These are phyloP conservation scores for Candolleomyces efflorescens DNA, from an alignment of 768 basidiomycete species.

Conservation along the genomic window DNA sequence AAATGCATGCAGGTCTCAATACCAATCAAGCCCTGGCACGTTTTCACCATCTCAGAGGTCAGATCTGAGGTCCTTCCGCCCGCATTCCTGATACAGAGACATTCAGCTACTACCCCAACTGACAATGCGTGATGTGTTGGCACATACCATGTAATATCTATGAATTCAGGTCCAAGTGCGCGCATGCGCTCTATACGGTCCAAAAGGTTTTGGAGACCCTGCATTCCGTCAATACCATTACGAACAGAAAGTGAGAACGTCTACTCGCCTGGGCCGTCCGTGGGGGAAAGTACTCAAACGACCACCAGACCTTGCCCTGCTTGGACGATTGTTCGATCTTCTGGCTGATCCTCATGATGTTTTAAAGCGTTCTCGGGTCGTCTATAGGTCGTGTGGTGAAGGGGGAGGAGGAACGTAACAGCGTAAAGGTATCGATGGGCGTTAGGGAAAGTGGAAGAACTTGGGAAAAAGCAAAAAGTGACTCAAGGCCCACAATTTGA, in stretches of 20 bases:
- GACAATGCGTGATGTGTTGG: constrained; percentile 1
- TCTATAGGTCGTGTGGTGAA: neutral
- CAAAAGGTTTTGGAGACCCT: constrained; percentile 93
- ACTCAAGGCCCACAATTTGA: constrained; percentile 2
- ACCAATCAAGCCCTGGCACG: constrained; percentile 88
- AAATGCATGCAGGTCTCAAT: constrained; percentile 98
- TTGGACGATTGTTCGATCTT: constrained; percentile 85
- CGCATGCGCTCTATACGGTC: constrained; percentile 99
- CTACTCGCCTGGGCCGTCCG: constrained; percentile 81
- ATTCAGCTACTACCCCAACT: neutral
- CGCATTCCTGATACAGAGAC: constrained; percentile 67
- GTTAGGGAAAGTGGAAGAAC: neutral
- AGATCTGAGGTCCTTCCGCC: constrained; percentile 94
- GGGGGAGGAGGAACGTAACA: neutral
- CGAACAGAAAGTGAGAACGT: neutral
- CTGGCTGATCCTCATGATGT: constrained; percentile 85
- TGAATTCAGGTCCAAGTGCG: constrained; percentile 91
- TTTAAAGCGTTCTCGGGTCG: neutral
- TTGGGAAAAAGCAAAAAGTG: neutral
- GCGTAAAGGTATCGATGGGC: neutral
- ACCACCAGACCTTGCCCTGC: constrained; percentile 93
- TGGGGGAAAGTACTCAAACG: constrained; percentile 98
- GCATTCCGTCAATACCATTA: neutral
- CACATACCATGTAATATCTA: constrained; percentile 91
- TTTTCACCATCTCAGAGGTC: constrained; percentile 91